phyloP scores from a whole-genome alignment of 2,329 filamentous ascomycete genomes.

The Pyricularia pennisetigena region DNA sequence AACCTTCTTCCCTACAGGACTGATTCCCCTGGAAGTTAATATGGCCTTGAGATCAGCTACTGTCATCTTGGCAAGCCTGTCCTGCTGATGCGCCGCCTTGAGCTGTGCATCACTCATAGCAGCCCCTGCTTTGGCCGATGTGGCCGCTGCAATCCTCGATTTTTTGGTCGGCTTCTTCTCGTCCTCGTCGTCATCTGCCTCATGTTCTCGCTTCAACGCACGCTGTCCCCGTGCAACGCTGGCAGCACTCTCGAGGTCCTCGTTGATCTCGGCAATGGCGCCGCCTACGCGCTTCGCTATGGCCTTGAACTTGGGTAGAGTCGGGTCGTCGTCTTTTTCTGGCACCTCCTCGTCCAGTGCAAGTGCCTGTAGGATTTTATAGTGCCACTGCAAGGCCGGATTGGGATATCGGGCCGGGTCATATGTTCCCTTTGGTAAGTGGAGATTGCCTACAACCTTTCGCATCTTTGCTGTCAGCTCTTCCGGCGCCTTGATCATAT shows the following conservation, averaged over 20 bases:
- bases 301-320: constrained; percentile 72
- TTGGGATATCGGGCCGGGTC: constrained; percentile 86
- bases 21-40: constrained; percentile 35
- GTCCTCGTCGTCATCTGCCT: constrained; percentile 30
- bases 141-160: constrained; percentile 17
- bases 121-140: constrained; percentile 5
- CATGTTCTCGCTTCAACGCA: constrained; percentile 41
- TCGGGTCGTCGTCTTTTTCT: constrained; percentile 63
- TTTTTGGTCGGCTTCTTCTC: constrained; percentile 34
- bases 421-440: constrained; percentile 77
- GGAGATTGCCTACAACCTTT: constrained; percentile 70
- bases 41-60: constrained; percentile 42
- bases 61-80: constrained; percentile 41
- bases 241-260: constrained; percentile 51
- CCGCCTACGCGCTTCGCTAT: constrained; percentile 82
- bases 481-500: constrained; percentile 49
- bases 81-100: constrained; percentile 31
- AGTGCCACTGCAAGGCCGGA: constrained; percentile 91
- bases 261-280: constrained; percentile 69
- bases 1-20: constrained; percentile 40
- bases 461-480: constrained; percentile 74
- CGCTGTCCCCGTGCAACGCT: constrained; percentile 24
- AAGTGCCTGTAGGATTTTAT: constrained; percentile 82
- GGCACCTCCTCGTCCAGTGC: constrained; percentile 89
- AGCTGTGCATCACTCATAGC: constrained; percentile 36